Percentiles rank a stretch among this genome's conserved stretches.
Conservation (phyloP, 2,329 filamentous ascomycete genomes). For the Colletotrichum tropicale region DNA sequence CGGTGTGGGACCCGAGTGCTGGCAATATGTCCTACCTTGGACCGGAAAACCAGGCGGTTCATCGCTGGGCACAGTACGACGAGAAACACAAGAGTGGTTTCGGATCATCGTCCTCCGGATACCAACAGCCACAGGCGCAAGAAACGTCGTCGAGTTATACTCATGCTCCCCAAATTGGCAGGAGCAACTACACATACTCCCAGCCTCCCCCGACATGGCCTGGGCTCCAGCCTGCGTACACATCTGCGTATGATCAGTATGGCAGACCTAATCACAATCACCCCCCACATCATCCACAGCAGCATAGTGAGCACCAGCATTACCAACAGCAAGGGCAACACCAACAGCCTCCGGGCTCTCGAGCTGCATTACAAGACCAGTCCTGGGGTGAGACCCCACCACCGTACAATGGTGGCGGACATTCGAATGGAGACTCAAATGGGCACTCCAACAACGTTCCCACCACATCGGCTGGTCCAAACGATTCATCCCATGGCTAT, state of each 20-base stretch:
- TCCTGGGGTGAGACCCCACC: not conserved
- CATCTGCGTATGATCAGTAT: constrained; percentile 8
- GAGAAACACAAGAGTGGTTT: constrained; percentile 12
- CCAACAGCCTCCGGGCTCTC: not conserved
- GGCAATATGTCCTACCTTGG: constrained; percentile 34
- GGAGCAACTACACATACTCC: not conserved
- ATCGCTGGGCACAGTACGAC: constrained; percentile 27
- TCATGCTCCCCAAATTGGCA: not conserved
- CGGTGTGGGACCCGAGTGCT: constrained; percentile 59
- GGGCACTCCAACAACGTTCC: not conserved
- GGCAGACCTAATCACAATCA: not conserved
- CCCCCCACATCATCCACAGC: not conserved
- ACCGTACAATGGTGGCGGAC: constrained; percentile 2
- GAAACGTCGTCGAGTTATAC: not conserved
- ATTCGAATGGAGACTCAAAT: not conserved
- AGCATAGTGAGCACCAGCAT: not conserved
- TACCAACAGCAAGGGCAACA: not conserved
- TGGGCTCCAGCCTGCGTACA: constrained; percentile 13
- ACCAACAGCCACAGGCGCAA: not conserved
- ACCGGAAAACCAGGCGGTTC: constrained; percentile 39
- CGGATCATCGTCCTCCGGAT: not conserved
- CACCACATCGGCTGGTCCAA: not conserved
- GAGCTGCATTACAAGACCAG: not conserved
- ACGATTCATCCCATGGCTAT: constrained; percentile 5
- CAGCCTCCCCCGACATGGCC: constrained; percentile 17